These are phyloP conservation scores for Ramularia endophylla DNA, from an alignment of 2,329 filamentous ascomycete species.

Conservation along the genomic window DNA sequence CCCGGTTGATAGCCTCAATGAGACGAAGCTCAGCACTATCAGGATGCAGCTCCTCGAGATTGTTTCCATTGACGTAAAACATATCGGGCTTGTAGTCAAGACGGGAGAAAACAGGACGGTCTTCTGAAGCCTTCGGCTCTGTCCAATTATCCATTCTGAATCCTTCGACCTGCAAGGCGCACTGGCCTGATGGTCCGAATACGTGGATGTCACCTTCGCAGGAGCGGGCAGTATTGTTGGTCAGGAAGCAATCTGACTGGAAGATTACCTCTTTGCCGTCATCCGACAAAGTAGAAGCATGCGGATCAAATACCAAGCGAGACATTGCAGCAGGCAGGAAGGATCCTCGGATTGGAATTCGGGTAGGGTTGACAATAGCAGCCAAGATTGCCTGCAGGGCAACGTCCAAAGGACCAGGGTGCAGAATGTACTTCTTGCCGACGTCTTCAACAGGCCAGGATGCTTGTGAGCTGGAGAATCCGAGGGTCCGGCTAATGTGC, in stretches of 20 bases:
- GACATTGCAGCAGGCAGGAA: conserved; percentile 13
- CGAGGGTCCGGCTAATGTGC: conserved; percentile 11
- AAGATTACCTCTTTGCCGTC: conserved; percentile 20
- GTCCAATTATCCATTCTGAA: conserved; percentile 17
- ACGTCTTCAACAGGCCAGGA: conserved; percentile 16
- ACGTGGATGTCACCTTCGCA: conserved; percentile 15
- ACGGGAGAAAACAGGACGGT: conserved; percentile 13
- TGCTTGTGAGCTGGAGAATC: conserved; percentile 12
- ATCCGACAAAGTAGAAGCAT: conserved; percentile 12
- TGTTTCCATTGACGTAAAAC: conserved; percentile 11
- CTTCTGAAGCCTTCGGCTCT: conserved; percentile 9
- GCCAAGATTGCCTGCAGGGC: conserved; percentile 29
- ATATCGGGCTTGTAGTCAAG: conserved; percentile 13
- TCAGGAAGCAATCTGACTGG: conserved; percentile 15
- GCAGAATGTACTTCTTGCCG: conserved; percentile 16
- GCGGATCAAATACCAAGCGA: conserved; percentile 14
- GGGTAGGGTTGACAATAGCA: conserved; percentile 25
- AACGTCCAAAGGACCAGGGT: conserved; percentile 29
- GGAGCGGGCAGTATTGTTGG: conserved; percentile 13
- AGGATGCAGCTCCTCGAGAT: conserved; percentile 8
- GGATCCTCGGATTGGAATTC: conserved; percentile 15
- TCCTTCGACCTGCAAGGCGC: conserved; percentile 14
- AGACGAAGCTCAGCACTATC: conserved; percentile 9
- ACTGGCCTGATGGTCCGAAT: conserved; percentile 17
- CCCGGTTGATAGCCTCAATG: conserved; percentile 15